A percentile compares a stretch with the other conserved stretches of the same genome.
Conservation (phyloP, 805 yeast species). For the Spathaspora sp. region DNA sequence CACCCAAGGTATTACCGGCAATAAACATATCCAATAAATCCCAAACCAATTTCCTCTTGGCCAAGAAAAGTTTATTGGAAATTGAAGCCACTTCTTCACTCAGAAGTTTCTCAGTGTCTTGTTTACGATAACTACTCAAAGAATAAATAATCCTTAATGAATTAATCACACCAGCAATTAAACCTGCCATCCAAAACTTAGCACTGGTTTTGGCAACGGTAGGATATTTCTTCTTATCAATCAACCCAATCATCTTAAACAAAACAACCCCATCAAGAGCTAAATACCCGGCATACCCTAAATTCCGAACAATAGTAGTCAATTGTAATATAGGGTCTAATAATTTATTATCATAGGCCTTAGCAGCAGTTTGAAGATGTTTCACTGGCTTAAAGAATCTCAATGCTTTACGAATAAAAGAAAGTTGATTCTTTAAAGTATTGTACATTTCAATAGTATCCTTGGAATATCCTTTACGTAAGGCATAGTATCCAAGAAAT, state of each 20-base stretch:
- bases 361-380: conserved; percentile 66
- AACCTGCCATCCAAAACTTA: conserved; percentile 74
- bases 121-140: conserved; percentile 1
- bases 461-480: conserved; percentile 50
- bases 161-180: conserved; percentile 58
- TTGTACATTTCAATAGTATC: conserved; percentile 48
- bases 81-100: conserved; percentile 4
- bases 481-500: conserved; percentile 61
- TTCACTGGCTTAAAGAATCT: conserved; percentile 79
- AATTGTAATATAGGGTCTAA: conserved; percentile 55
- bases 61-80: conserved; percentile 40
- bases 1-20: conserved; percentile 65
- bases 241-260: conserved; percentile 55
- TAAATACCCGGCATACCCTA: conserved; percentile 62
- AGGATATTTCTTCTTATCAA: conserved; percentile 44
- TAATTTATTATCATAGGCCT: conserved; percentile 66
- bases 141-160: conserved; percentile 29
- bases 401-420: conserved; percentile 76
- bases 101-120: conserved; percentile 13
- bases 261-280: conserved; percentile 61
- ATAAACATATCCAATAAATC: conserved; percentile 72
- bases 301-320: conserved; percentile 51
- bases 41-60: conserved; percentile 67
- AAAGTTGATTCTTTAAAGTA: conserved; percentile 57
- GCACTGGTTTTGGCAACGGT: conserved; percentile 56